Conservation (phyloP, 2,329 filamentous ascomycete genomes). For the Colletotrichum australisinense region DNA sequence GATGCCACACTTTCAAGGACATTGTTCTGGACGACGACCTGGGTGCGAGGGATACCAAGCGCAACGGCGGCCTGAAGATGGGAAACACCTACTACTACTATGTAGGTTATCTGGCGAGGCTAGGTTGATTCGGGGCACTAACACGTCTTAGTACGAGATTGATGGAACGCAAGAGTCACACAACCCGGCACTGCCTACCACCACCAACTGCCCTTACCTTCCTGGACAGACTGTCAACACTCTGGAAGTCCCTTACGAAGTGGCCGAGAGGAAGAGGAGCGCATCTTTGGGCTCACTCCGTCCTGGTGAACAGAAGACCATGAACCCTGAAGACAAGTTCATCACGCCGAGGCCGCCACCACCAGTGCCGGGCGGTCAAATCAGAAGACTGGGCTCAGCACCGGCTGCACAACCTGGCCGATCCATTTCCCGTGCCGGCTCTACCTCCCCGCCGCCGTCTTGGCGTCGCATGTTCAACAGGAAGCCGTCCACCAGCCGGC, state of each 20-base stretch:
- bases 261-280: constrained; percentile 68
- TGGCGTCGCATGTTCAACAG: constrained; percentile 65
- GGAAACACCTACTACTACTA: constrained; percentile 96
- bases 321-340: constrained; percentile 83
- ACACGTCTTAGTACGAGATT: constrained; percentile 76
- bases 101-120: constrained; percentile 63
- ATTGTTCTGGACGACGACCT: constrained; percentile 83
- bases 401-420: constrained; percentile 42
- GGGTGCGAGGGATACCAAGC: constrained; percentile 60
- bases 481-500: constrained; percentile 47
- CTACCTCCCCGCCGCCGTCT: constrained; percentile 59
- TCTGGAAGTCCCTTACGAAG: constrained; percentile 81
- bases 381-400: constrained; percentile 47
- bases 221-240: constrained; percentile 91
- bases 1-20: constrained; percentile 87
- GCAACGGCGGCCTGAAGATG: constrained; percentile 88
- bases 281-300: constrained; percentile 72
- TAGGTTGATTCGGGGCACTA: constrained; percentile 5
- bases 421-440: constrained; percentile 50
- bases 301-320: constrained; percentile 73
- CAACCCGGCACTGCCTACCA: constrained; percentile 78
- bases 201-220: constrained; percentile 84
- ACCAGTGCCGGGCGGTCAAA: constrained; percentile 54
- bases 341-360: constrained; percentile 68
- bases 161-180: constrained; percentile 82